Percentiles rank a stretch among this genome's conserved stretches.
Evolutionary conservation across 352 stramenopile genomes (phyloP).

Genomic region (Phytophthora niederhauseri): DNA sequence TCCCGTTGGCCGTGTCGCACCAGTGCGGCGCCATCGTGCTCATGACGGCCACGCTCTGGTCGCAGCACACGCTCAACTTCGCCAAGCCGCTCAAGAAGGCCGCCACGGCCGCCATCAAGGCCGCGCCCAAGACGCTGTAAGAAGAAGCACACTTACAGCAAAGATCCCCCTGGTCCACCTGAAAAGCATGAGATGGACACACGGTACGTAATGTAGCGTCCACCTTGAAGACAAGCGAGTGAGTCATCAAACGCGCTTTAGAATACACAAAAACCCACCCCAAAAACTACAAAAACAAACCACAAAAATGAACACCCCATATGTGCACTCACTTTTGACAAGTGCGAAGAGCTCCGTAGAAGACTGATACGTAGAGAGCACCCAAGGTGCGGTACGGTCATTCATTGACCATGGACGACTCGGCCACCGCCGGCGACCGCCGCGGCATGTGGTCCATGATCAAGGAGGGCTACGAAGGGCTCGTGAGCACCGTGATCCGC

Average conservation of each 20-base stretch:
- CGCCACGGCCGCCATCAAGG: constrained; percentile 48
- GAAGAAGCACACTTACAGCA: background rate
- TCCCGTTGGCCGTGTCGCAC: constrained; percentile 95
- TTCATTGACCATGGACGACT: constrained; percentile 44
- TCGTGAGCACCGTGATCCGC: constrained; percentile 84
- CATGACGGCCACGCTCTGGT: constrained; percentile 93
- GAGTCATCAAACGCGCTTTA: constrained; percentile 15
- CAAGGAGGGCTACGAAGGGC: constrained; percentile 83
- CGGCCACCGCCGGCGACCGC: constrained; percentile 48
- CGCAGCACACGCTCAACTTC: constrained; percentile 91
- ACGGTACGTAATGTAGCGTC: background rate
- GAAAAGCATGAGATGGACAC: background rate
- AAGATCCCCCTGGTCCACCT: background rate
- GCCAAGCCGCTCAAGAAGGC: constrained; percentile 60
- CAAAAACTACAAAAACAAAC: constrained; percentile 17
- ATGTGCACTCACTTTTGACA: background rate
- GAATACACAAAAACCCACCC: constrained; percentile 6
- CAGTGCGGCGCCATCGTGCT: constrained; percentile 97
- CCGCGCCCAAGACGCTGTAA: constrained; percentile 37
- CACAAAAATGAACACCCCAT: constrained; percentile 15
- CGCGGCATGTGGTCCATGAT: constrained; percentile 84
- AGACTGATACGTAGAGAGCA: background rate
- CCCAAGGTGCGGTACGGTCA: background rate
- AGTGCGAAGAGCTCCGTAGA: background rate
- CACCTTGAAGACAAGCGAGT: constrained; percentile 12